Percentiles rank a stretch among this genome's conserved stretches.
Evolutionary conservation across 805 yeast species (phyloP).

Genomic region (Teunomyces funiuensis): DNA sequence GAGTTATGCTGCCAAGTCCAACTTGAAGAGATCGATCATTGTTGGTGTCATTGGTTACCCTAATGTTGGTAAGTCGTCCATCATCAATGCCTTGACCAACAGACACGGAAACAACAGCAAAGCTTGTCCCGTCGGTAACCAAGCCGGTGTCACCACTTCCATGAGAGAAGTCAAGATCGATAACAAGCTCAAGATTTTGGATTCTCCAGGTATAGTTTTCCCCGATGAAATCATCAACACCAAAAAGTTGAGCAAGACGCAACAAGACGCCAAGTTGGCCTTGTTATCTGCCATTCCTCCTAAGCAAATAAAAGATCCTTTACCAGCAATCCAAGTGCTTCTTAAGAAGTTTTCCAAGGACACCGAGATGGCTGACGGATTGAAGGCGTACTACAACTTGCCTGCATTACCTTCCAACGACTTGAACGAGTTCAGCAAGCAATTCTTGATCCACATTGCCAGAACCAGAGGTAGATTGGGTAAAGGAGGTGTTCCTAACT

Average conservation of each 20-base stretch:
- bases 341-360: slow-evolving; percentile 74
- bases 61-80: slow-evolving; percentile 93
- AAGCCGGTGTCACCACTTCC: slow-evolving; percentile 94
- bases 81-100: slow-evolving; percentile 83
- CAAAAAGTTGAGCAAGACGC: slow-evolving; percentile 51
- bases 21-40: slow-evolving; percentile 82
- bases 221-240: slow-evolving; percentile 54
- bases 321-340: slow-evolving; percentile 74
- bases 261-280: slow-evolving; percentile 85
- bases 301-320: slow-evolving; percentile 79
- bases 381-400: slow-evolving; percentile 69
- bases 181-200: slow-evolving; percentile 81
- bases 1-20: slow-evolving; percentile 78
- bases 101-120: slow-evolving; percentile 71
- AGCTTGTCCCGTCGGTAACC: slow-evolving; percentile 96
- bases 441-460: slow-evolving; percentile 88
- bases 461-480: slow-evolving; percentile 90
- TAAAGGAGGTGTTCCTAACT: slow-evolving; percentile 89
- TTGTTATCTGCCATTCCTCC: slow-evolving; percentile 88
- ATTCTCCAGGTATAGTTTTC: slow-evolving; percentile 97
- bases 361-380: slow-evolving; percentile 72
- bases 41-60: slow-evolving; percentile 98
- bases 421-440: slow-evolving; percentile 77
- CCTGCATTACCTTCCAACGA: slow-evolving; percentile 77
- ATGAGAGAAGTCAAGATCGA: slow-evolving; percentile 91